Conservation (phyloP, 768 basidiomycete genomes). For the Mycena crocata region DNA sequence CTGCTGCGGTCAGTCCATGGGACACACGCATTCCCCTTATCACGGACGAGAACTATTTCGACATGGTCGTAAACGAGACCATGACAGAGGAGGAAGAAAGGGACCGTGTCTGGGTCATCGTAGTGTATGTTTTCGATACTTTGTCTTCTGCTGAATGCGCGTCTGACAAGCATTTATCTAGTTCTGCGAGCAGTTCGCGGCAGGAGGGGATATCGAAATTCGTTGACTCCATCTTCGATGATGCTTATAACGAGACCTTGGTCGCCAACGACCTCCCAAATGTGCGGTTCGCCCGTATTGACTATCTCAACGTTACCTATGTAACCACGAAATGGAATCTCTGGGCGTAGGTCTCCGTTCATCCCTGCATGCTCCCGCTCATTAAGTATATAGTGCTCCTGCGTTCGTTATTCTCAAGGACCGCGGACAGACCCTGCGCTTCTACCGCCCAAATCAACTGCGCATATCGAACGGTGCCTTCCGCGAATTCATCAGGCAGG, state of each 20-base stretch:
- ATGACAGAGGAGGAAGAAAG: conserved; percentile 70
- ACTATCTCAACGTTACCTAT: conserved; percentile 86
- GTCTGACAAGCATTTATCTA: too few species aligned
- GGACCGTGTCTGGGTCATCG: conserved; percentile 79
- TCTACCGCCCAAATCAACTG: conserved; percentile 75
- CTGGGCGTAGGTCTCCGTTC: conserved; percentile 73
- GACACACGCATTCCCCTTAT: conserved; percentile 81
- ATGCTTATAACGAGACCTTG: conserved; percentile 73
- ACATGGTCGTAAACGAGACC: conserved; percentile 76
- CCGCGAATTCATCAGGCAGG: conserved; percentile 73
- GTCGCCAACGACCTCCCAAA: conserved; percentile 72
- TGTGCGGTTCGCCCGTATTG: conserved; percentile 87
- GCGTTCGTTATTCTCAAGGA: conserved; percentile 77
- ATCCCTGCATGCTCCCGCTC: conserved; percentile 12
- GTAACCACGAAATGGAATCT: conserved; percentile 89
- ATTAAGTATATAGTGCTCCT: conserved; percentile 68
- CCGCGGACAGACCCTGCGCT: conserved; percentile 83
- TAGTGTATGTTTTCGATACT: conserved; percentile 81
- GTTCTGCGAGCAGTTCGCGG: conserved; percentile 41
- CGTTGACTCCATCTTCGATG: conserved; percentile 81
- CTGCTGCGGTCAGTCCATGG: conserved; percentile 60
- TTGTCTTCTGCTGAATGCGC: too few species aligned
- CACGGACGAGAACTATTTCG: conserved; percentile 84
- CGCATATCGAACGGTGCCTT: conserved; percentile 70
- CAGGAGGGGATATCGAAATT: conserved; percentile 76